These are phyloP conservation scores for Cinchona pubescens DNA, from an alignment of 257 asterid genomes.

Conservation along the genomic window DNA sequence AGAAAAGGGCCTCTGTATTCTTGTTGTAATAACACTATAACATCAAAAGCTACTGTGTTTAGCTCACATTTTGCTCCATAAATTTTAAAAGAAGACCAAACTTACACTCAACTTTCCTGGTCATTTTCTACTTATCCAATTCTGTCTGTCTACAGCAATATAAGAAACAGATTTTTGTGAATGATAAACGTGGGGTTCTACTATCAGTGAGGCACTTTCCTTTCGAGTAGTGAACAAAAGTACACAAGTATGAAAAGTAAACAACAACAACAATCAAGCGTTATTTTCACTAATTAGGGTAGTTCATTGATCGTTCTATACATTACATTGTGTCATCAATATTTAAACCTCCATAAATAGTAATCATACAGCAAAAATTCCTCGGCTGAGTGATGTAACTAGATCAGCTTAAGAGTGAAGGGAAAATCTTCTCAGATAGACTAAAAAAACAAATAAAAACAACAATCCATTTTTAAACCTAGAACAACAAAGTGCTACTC, in stretches of 20 bases:
- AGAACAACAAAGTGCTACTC: neutral
- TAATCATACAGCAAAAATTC: neutral
- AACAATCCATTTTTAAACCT: neutral
- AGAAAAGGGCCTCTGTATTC: neutral
- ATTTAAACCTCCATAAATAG: too few species aligned
- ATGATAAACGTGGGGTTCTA: neutral
- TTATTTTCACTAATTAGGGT: too few species aligned
- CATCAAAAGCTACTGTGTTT: neutral
- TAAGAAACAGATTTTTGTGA: neutral
- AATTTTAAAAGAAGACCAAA: neutral
- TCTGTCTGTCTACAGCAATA: neutral
- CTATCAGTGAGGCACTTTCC: neutral
- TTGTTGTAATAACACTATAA: neutral
- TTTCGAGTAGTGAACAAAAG: neutral
- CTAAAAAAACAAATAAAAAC: neutral
- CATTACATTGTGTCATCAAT: too few species aligned
- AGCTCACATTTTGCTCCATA: neutral
- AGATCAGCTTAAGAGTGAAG: neutral
- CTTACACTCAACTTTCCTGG: neutral
- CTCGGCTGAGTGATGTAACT: neutral
- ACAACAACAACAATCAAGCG: too few species aligned
- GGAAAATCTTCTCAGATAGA: neutral
- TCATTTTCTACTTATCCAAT: neutral
- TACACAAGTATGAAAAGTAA: neutral
- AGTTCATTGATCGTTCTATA: too few species aligned